These are phyloP conservation scores for Aureobasidium sp. DNA, from an alignment of 2,329 filamentous ascomycete species.

Conservation along the genomic window DNA sequence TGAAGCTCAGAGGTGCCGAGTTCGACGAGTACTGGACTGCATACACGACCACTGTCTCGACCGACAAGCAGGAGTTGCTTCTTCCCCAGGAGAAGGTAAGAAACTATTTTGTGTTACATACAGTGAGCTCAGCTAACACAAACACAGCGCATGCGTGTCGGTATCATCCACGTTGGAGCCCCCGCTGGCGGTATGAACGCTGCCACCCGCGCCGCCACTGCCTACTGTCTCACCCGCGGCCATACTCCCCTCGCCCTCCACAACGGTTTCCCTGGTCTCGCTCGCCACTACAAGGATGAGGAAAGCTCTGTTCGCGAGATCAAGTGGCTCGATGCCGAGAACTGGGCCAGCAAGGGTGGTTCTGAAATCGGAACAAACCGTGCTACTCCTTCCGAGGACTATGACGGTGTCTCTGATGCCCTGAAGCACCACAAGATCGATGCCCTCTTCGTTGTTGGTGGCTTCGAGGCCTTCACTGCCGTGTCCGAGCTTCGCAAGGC, in stretches of 20 bases:
- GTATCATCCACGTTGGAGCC: constrained; percentile 93
- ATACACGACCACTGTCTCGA: constrained; percentile 84
- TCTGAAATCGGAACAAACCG: constrained; percentile 98
- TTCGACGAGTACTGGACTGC: constrained; percentile 89
- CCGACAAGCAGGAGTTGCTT: constrained; percentile 61
- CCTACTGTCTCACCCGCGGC: constrained; percentile 86
- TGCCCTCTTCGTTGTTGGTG: constrained; percentile 75
- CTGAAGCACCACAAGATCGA: constrained; percentile 86
- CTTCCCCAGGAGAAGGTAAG: constrained; percentile 65
- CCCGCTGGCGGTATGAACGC: constrained; percentile 98
- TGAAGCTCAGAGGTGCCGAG: constrained; percentile 83
- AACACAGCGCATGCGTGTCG: constrained; percentile 74
- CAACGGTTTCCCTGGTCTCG: constrained; percentile 92
- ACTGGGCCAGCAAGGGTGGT: constrained; percentile 92
- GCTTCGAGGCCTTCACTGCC: constrained; percentile 94
- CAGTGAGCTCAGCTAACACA: not conserved
- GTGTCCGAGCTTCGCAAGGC: constrained; percentile 81
- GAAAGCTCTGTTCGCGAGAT: constrained; percentile 77
- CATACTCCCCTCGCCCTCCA: constrained; percentile 89
- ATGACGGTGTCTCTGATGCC: constrained; percentile 48
- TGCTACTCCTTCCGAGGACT: constrained; percentile 80
- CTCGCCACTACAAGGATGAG: constrained; percentile 79
- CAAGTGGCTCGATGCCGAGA: constrained; percentile 87
- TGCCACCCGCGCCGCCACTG: constrained; percentile 84
- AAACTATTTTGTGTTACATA: constrained; percentile 2